Evolutionary conservation across 768 basidiomycete genomes (phyloP), one percentile per base, ranked within the genome.

Genomic region (Suillus ampliporus): DNA sequence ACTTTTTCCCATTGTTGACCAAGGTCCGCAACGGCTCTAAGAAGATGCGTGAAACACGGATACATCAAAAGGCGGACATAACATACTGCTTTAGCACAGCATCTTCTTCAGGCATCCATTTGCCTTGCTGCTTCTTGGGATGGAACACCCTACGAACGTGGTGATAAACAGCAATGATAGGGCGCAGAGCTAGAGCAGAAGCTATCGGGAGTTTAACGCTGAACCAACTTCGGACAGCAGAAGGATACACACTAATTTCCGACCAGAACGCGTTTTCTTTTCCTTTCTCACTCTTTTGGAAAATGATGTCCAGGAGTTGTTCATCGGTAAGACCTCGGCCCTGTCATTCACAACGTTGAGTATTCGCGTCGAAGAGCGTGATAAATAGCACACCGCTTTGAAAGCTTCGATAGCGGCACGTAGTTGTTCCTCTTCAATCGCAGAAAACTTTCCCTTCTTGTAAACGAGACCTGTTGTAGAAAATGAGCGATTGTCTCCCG

Each of bases 361-460:
- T 26, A 34, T 56, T 57, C 60, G 17, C 31, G 38, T 26, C 15
- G 47, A 40, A 34, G 23, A 51, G 37, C 31, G 44, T 43, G 35
- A 52, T 21, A 34, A 23, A 60, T 58, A 21, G 78, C 87, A 53
- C 68, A 90, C 91, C 21, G 74, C 67, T 59, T 83, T 82, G 71
- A 88, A 92, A 10, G 77, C 74, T 61, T 89, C 86, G 40, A 94
- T 86, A 8, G 91, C 92, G 15, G 75, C 73, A 65, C 77, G 82
- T 1, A 94, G 74, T 64, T 88, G 88, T 28, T 86, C 82, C 61
- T 88, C 89, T 69, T 95, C 92, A 46, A 87, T 86, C 0, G 88
- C 85, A 28, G 91, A 92, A 69, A 95, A 95, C 71, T 92, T 94
- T 15, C 92, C 92, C 74, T 93, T 93, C 77, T 89, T 93, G 74